Conservation (phyloP, 2,329 filamentous ascomycete genomes). For the Fusarium gaditjirri region DNA sequence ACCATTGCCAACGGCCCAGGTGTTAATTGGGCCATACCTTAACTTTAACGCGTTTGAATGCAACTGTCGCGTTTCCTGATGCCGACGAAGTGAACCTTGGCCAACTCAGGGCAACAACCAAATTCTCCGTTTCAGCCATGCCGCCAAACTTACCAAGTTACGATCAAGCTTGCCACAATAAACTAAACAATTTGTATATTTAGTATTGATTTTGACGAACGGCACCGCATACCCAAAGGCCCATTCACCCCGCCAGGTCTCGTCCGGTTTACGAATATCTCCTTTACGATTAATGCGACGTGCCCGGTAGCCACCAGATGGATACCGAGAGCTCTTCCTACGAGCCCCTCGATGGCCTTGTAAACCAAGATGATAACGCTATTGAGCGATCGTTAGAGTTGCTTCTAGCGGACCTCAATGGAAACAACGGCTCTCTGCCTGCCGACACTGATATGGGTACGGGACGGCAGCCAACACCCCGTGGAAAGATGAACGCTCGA, state of each 20-base stretch:
- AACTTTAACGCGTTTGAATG: constrained; percentile 34
- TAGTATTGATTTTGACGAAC: not conserved
- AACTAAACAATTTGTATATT: not conserved
- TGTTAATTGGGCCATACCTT: constrained; percentile 28
- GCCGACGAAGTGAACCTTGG: constrained; percentile 16
- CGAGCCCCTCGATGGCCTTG: constrained; percentile 8
- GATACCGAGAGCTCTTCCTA: constrained; percentile 17
- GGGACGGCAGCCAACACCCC: not conserved
- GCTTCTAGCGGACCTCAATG: constrained; percentile 8
- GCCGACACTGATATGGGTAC: not conserved
- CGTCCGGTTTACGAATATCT: not conserved
- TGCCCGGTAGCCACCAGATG: constrained; percentile 24
- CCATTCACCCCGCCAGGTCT: constrained; percentile 6
- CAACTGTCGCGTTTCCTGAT: constrained; percentile 34
- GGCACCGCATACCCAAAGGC: not conserved
- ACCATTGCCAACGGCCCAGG: not conserved
- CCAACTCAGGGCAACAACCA: not conserved
- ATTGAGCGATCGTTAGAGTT: constrained; percentile 18
- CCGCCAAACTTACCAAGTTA: not conserved
- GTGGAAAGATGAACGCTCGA: not conserved
- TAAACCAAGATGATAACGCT: not conserved
- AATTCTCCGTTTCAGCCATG: not conserved
- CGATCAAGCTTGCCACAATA: not conserved
- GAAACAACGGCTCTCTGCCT: not conserved
- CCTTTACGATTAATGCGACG: not conserved